Evolutionary conservation across 192 early-diverging fungal species (phyloP).

Genomic region (Radiomyces spectabilis): DNA sequence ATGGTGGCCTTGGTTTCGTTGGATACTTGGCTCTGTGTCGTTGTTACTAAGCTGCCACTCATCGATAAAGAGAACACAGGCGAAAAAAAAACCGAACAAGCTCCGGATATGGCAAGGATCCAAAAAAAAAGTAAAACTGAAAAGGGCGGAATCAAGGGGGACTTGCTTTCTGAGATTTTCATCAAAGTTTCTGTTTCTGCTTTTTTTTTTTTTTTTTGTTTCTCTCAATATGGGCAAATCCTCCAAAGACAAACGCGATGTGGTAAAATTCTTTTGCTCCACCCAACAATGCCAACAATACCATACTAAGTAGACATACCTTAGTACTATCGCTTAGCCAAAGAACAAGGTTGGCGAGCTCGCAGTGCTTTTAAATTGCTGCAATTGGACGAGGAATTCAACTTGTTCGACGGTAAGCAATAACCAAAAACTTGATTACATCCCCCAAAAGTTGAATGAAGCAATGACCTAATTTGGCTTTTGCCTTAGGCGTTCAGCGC

Average conservation of each 20-base stretch:
- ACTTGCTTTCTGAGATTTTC: not conserved
- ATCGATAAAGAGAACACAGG: not conserved
- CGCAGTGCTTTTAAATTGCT: conserved; percentile 96
- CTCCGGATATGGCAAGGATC: too few relatives aligned
- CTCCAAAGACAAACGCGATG: conserved; percentile 92
- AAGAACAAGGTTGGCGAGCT: conserved; percentile 97
- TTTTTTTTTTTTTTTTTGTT: not conserved
- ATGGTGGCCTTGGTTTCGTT: not conserved
- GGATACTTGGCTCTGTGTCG: not conserved
- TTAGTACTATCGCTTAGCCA: conserved; percentile 88
- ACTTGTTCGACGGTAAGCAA: conserved; percentile 65
- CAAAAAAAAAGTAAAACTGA: not conserved
- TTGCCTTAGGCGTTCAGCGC: conserved; percentile 55
- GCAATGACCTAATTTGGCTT: not conserved
- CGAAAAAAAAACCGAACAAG: not conserved
- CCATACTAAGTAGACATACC: not conserved
- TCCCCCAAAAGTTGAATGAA: too few relatives aligned
- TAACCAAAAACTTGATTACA: too few relatives aligned
- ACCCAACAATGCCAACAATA: not conserved
- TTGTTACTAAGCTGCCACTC: not conserved
- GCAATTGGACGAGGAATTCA: conserved; percentile 94
- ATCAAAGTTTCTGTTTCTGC: not conserved
- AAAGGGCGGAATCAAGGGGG: not conserved
- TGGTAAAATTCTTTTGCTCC: conserved; percentile 26
- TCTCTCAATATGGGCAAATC: conserved; percentile 57